A percentile compares a stretch with the other conserved stretches of the same genome.
These are phyloP conservation scores for Trichoderma breve DNA, from an alignment of 2,329 filamentous ascomycete genomes.

Conservation along the genomic window DNA sequence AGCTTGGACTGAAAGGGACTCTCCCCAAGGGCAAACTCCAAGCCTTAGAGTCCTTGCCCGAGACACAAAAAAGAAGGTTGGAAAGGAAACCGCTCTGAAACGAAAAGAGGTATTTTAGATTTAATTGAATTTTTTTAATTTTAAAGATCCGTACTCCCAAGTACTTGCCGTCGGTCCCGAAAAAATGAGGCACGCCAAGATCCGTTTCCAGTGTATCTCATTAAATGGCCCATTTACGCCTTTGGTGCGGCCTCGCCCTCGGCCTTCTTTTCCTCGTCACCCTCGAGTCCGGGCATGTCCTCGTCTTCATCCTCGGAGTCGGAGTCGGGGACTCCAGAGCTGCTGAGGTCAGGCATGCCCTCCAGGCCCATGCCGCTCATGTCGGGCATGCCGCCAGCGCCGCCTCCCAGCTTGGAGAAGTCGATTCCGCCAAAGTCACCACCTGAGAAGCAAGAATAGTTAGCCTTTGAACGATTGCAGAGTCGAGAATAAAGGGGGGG, in stretches of 20 bases:
- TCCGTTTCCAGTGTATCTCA: constrained; percentile 19
- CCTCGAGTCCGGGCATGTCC: constrained; percentile 82
- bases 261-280: constrained; percentile 43
- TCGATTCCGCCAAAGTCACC: constrained; percentile 85
- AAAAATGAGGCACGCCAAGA: constrained; percentile 18
- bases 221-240: constrained; percentile 28
- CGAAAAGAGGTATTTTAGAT: not conserved
- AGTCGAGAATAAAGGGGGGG: not conserved
- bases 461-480: not conserved
- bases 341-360: constrained; percentile 61
- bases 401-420: constrained; percentile 84
- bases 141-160: constrained; percentile 7
- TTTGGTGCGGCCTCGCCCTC: constrained; percentile 44
- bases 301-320: constrained; percentile 64
- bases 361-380: constrained; percentile 44
- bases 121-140: not conserved
- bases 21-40: not conserved
- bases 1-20: not conserved
- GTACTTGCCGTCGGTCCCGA: constrained; percentile 2
- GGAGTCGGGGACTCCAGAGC: constrained; percentile 46
- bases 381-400: constrained; percentile 38
- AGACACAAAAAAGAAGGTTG: not conserved
- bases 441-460: constrained; percentile 20
- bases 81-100: not conserved
- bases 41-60: not conserved